Evolutionary conservation across 768 basidiomycete species (phyloP), one percentile per base, ranked within the genome.

Genomic region (Macrolepiota dolichaula): DNA sequence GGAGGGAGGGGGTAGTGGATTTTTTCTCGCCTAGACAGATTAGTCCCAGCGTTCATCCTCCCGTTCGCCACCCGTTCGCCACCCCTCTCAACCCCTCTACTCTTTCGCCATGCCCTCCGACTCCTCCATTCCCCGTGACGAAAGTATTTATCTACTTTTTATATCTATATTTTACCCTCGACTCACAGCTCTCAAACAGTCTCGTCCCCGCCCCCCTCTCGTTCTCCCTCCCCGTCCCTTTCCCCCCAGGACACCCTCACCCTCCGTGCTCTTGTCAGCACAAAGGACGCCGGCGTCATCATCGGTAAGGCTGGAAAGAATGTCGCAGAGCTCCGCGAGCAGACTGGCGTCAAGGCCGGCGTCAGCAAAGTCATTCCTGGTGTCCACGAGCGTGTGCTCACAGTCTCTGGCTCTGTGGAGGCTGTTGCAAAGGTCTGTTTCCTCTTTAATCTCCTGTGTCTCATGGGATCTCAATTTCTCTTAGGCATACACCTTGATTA

Each of bases 301-400:
- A 98, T 98, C 68, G 95, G 96, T 66, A 97, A 94, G 71, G 95
- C 82, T 55, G 97, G 97, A 61, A 94, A 94, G 81, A 98, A 98
- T 71, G 96, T 99, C 70, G 96, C 96, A 64, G 93, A 96, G 75
- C 85, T 99, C 69, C 85, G 97, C 64, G 93, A 96, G 66, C 89
- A 92, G 70, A 96, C 95, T 47, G 94, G 92, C 66, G 96, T 97
- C 78, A 98, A 94, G 77, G 96, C 97, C 64, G 97, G 97, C 72
- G 97, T 99, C 75, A 95, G 91, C 84, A 98, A 97, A 75, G 96
- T 98, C 81, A 94, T 96, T 62, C 87, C 89, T 59, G 97, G 97
- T 69, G 94, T 99, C 62, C 95, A 97, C 73, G 97, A 99, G 77
- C 91, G 97, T 68, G 95, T 98, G 72, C 87, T 99, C 72, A 94